These are phyloP conservation scores for Clarireedia homoeocarpa DNA, from an alignment of 2,329 filamentous ascomycete species.

Conservation along the genomic window DNA sequence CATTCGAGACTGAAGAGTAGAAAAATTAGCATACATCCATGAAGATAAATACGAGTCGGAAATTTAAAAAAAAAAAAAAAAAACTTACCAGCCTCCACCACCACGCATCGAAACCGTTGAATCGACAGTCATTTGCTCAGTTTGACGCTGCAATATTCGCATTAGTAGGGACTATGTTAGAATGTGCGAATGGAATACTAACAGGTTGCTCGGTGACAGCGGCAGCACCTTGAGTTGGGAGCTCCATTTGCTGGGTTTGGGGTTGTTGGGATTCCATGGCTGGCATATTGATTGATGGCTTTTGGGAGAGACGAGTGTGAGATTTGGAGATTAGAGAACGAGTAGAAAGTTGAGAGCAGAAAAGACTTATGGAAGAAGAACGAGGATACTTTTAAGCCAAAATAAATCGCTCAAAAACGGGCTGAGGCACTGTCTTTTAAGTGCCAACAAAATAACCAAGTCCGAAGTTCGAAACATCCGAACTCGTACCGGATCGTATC, in stretches of 20 bases:
- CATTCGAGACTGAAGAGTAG: neutral
- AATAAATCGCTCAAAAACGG: too few relatives aligned
- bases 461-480: too few relatives aligned
- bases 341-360: too few relatives aligned
- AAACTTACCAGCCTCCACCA: constrained; percentile 6
- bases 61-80: neutral
- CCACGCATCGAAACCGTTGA: constrained; percentile 1
- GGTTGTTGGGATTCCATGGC: constrained; percentile 8
- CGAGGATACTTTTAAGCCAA: too few relatives aligned
- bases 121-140: constrained; percentile 4
- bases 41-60: neutral
- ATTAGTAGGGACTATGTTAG: neutral
- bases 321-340: neutral
- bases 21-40: neutral
- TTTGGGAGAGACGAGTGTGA: neutral
- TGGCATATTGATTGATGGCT: constrained; percentile 4
- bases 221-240: neutral
- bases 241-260: constrained; percentile 9
- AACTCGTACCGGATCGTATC: too few relatives aligned
- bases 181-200: neutral
- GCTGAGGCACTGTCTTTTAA: too few relatives aligned
- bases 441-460: too few relatives aligned
- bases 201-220: constrained; percentile 8
- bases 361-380: too few relatives aligned
- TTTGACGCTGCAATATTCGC: constrained; percentile 1